These are phyloP conservation scores for Diaporthe humulicola DNA, from an alignment of 2,329 filamentous ascomycete species.

Conservation along the genomic window DNA sequence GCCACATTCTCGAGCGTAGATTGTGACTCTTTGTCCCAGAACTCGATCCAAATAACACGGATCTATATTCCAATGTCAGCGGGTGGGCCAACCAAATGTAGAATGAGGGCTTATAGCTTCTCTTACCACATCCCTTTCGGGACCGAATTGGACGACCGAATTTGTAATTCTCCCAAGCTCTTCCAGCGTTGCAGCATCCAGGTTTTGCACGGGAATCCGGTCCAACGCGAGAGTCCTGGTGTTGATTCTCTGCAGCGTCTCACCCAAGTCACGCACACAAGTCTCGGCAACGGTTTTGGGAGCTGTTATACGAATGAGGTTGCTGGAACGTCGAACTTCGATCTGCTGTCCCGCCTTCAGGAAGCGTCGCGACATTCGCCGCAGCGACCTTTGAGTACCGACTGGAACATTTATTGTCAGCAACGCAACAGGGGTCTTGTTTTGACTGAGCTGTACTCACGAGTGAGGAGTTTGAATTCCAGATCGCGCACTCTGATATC, in stretches of 20 bases:
- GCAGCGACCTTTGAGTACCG: conserved; percentile 53
- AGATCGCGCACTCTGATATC: conserved; percentile 54
- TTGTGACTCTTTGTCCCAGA: conserved; percentile 41
- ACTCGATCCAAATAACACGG: conserved; percentile 58
- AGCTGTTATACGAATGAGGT: conserved; percentile 52
- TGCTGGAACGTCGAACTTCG: conserved; percentile 49
- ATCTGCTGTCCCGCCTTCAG: conserved; percentile 54
- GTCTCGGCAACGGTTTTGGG: conserved; percentile 52
- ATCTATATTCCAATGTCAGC: conserved; percentile 42
- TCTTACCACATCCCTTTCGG: conserved; percentile 42
- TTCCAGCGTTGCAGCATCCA: conserved; percentile 48
- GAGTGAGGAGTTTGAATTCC: conserved; percentile 59
- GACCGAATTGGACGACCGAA: conserved; percentile 53
- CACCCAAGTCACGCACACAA: conserved; percentile 51
- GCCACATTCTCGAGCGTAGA: conserved; percentile 53
- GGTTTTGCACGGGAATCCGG: conserved; percentile 44
- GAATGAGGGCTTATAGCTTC: background rate
- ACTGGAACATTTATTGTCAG: conserved; percentile 43
- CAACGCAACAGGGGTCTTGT: background rate
- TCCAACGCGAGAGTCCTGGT: conserved; percentile 44
- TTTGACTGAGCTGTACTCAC: conserved; percentile 51
- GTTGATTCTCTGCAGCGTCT: conserved; percentile 46
- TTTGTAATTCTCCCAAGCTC: conserved; percentile 56
- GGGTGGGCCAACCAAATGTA: background rate
- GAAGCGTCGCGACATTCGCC: conserved; percentile 46